These are phyloP conservation scores for Candida tetrigidarum DNA, from an alignment of 1,139 yeast genomes.

Conservation along the genomic window DNA sequence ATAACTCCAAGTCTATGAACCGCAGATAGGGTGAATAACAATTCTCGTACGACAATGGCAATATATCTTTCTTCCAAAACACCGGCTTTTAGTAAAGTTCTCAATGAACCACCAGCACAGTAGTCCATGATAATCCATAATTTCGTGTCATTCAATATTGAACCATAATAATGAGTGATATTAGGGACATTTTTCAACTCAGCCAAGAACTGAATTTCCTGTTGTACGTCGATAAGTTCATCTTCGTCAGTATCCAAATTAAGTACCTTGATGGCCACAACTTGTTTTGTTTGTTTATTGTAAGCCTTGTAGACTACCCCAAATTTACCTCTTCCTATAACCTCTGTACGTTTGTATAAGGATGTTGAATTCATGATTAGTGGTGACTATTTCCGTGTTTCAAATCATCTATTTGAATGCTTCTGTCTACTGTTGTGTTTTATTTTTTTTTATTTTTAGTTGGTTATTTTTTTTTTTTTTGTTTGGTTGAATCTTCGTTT, in stretches of 20 bases:
- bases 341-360: slow-evolving; percentile 78
- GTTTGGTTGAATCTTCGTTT: neutral
- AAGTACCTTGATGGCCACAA: slow-evolving; percentile 91
- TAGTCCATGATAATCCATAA: slow-evolving; percentile 98
- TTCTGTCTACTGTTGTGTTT: neutral
- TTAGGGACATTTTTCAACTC: slow-evolving; percentile 86
- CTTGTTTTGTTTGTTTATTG: slow-evolving; percentile 65
- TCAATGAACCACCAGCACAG: slow-evolving; percentile 95
- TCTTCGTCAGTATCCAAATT: slow-evolving; percentile 93
- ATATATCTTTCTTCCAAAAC: slow-evolving; percentile 83
- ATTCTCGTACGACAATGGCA: slow-evolving; percentile 81
- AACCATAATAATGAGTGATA: slow-evolving; percentile 91
- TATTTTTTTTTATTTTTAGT: neutral
- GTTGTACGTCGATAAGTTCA: slow-evolving; percentile 94
- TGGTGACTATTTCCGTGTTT: neutral
- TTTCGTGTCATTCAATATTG: slow-evolving; percentile 82
- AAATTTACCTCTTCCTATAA: slow-evolving; percentile 94
- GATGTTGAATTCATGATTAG: slow-evolving; percentile 18
- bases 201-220: slow-evolving; percentile 85
- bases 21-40: slow-evolving; percentile 73
- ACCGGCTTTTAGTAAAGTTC: slow-evolving; percentile 89
- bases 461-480: neutral
- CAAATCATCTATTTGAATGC: neutral
- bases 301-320: slow-evolving; percentile 94
- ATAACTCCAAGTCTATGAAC: slow-evolving; percentile 92